Evolutionary conservation across 1,284 basidiomycete genomes (phyloP).

Genomic region (Sanguinoderma infundibulare): DNA sequence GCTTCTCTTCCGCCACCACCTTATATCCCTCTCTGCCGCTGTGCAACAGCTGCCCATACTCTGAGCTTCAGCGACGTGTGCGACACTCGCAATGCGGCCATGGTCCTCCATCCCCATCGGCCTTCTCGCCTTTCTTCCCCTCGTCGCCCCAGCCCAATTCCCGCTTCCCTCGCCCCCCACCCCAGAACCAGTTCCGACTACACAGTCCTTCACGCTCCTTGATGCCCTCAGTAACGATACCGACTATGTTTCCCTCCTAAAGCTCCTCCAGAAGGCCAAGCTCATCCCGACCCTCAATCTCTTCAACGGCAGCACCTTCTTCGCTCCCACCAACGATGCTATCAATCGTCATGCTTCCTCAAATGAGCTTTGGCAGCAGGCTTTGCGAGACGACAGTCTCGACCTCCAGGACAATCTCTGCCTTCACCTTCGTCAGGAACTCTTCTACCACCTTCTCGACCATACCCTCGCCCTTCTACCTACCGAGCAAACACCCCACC

Average conservation of each 20-base stretch:
- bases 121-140: slow-evolving; percentile 38
- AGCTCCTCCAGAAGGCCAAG: slow-evolving; percentile 83
- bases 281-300: slow-evolving; percentile 92
- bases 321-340: slow-evolving; percentile 95
- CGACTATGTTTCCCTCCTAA: slow-evolving; percentile 82
- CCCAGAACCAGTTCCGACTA: slow-evolving; percentile 13
- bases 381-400: slow-evolving; percentile 43
- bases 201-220: slow-evolving; percentile 66
- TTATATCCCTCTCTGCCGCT: slow-evolving; percentile 1
- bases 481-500: slow-evolving; percentile 39
- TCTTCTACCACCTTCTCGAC: slow-evolving; percentile 96
- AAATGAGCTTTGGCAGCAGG: slow-evolving; percentile 52
- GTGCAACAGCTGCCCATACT: not conserved
- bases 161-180: slow-evolving; percentile 29
- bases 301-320: slow-evolving; percentile 84
- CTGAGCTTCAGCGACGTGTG: not conserved
- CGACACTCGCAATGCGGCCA: slow-evolving; percentile 40
- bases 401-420: slow-evolving; percentile 80
- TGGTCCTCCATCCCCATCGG: slow-evolving; percentile 41
- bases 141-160: slow-evolving; percentile 38
- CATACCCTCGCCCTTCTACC: slow-evolving; percentile 67
- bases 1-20: not conserved
- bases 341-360: slow-evolving; percentile 57
- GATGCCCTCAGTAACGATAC: slow-evolving; percentile 78
- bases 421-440: slow-evolving; percentile 83